Conservation (phyloP, 2,329 filamentous ascomycete genomes). For the Monilinia polystroma region DNA sequence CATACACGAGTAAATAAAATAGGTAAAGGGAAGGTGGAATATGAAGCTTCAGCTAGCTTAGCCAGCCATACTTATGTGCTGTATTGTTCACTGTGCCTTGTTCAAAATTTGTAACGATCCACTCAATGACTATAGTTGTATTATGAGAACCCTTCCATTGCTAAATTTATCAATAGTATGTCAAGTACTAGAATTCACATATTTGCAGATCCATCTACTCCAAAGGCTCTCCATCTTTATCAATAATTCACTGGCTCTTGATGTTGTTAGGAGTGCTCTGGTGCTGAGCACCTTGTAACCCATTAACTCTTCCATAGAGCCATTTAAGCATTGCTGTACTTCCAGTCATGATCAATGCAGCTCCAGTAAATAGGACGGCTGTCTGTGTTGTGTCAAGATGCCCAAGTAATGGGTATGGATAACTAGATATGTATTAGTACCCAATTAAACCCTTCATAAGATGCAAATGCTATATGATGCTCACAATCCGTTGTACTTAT, state of each 20-base stretch:
- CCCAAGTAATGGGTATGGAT: conserved; percentile 84
- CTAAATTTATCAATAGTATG: not conserved
- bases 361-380: conserved; percentile 64
- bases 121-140: not conserved
- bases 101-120: not conserved
- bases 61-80: not conserved
- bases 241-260: conserved; percentile 5
- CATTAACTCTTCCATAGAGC: conserved; percentile 67
- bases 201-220: not conserved
- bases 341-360: conserved; percentile 68
- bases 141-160: not conserved
- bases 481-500: conserved; percentile 62
- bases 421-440: conserved; percentile 49
- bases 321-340: conserved; percentile 69
- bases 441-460: not conserved
- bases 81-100: not conserved
- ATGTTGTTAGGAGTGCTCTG: conserved; percentile 25
- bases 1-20: not conserved
- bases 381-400: conserved; percentile 65
- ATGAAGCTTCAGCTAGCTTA: conserved; percentile 3
- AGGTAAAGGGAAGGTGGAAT: not conserved
- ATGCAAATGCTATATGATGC: conserved; percentile 32
- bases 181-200: not conserved
- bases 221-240: not conserved
- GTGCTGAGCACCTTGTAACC: conserved; percentile 46